Base-by-base conservation (phyloP, 768 basidiomycete genomes). In the Amanita jacksonii region DNA sequence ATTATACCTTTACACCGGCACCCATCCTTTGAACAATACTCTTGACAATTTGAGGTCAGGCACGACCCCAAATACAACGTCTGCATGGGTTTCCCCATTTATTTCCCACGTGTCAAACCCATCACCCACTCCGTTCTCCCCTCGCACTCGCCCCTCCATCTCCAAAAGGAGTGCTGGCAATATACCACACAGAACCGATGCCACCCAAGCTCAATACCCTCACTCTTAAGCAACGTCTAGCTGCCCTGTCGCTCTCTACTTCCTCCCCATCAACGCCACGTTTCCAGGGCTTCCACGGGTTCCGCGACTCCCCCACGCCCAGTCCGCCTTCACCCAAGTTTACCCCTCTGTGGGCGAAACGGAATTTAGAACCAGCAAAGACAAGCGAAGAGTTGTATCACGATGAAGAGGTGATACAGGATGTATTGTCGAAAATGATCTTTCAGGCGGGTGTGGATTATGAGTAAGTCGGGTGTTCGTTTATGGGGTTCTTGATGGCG, bases 401-500 rank as follows among this genome's bases (percentile, higher is more conserved):
- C 43, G 62, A 84, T 9, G 73, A 79, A 48, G 75, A 77, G 30
- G 66, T 76, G 48, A 60, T 86, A 9, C 79, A 85, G 49, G 73
- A 79, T 12, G 73, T 83, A 22, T 73, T 91, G 67, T 56, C 64
- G 30, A 77, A 68, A 58, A 68, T 91, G 64, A 87, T 91, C 35
- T 89, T 85, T 53, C 88, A 89, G 57, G 89, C 89, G 34, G 89
- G 89, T 2, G 83, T 89, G 46, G 89, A 92, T 63, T 90, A 78
- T 51, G 87, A 90, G 89, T 92, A 53, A 57, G 82, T 70, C 24
- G 28, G 39, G n/a, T n/a, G n/a, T n/a, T n/a, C n/a, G n/a, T n/a
- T n/a, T n/a, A n/a, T n/a, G n/a, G n/a, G n/a, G n/a, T n/a, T n/a
- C n/a, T n/a, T n/a, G n/a, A n/a, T n/a, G n/a, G n/a, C n/a, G n/a